A percentile compares a stretch with the other conserved stretches of the same genome.
Evolutionary conservation across 2,329 filamentous ascomycete genomes (phyloP).

Genomic region (Aureobasidium uvarum): DNA sequence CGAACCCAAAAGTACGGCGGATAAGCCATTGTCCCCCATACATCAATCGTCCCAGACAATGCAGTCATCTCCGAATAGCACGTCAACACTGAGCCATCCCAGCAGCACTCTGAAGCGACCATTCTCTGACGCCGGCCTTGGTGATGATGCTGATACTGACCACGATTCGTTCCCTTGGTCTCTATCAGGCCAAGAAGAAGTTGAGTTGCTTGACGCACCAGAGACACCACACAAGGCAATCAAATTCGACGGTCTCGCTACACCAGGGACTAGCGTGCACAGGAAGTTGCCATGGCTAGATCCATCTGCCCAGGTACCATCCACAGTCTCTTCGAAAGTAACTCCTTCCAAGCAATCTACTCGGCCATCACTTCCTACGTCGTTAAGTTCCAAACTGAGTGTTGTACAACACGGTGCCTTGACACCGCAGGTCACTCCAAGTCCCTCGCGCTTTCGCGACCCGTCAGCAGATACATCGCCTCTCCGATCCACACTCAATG

Average conservation of each 20-base stretch:
- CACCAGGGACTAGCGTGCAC: constrained; percentile 38
- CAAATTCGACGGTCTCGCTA: constrained; percentile 41
- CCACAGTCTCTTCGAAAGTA: constrained; percentile 25
- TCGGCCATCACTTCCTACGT: constrained; percentile 28
- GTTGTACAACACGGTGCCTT: constrained; percentile 22
- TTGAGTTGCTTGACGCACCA: constrained; percentile 35
- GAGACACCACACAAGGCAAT: constrained; percentile 46
- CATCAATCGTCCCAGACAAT: constrained; percentile 4
- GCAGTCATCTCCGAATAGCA: constrained; percentile 14
- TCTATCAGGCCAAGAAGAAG: constrained; percentile 38
- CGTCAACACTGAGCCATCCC: constrained; percentile 2
- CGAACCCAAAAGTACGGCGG: constrained; percentile 39
- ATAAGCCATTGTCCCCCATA: constrained; percentile 1
- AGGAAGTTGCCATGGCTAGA: constrained; percentile 44
- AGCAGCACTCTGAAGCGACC: constrained; percentile 4
- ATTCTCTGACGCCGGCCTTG: constrained; percentile 5
- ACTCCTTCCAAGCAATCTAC: constrained; percentile 19
- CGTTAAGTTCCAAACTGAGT: constrained; percentile 1
- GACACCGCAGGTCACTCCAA: constrained; percentile 37
- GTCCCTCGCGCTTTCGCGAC: constrained; percentile 37
- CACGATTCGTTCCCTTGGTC: constrained; percentile 39
- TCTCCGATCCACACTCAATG: constrained; percentile 8
- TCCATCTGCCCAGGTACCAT: constrained; percentile 29
- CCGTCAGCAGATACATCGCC: constrained; percentile 24
- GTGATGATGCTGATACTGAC: constrained; percentile 34